Evolutionary conservation across 768 basidiomycete genomes (phyloP).

Genomic region (Cyclocybe cylindracea): DNA sequence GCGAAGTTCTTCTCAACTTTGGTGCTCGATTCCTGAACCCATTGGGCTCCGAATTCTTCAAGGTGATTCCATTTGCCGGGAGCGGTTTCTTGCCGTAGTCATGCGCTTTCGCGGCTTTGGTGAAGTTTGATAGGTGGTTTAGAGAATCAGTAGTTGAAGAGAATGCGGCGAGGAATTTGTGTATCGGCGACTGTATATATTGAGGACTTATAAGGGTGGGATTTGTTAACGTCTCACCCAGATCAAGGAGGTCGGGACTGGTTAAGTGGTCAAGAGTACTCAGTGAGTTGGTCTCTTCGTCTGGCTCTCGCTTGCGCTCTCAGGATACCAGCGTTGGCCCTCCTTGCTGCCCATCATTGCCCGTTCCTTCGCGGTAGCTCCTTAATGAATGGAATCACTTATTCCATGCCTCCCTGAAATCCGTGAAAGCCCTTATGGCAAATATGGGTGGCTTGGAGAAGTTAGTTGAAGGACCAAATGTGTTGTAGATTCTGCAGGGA

Average conservation of each 20-base stretch:
- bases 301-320: constrained; percentile 72
- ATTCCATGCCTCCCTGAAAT: constrained; percentile 71
- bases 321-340: constrained; percentile 38
- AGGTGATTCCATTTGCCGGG: constrained; percentile 84
- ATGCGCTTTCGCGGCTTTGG: constrained; percentile 62
- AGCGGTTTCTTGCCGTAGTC: constrained; percentile 68
- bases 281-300: constrained; percentile 56
- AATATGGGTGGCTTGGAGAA: constrained; percentile 84
- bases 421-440: constrained; percentile 51
- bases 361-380: constrained; percentile 85
- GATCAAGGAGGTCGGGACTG: constrained; percentile 80
- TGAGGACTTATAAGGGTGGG: constrained; percentile 1
- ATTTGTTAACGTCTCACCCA: constrained; percentile 55
- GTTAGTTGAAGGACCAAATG: constrained; percentile 80
- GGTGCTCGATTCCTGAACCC: constrained; percentile 71
- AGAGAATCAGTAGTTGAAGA: constrained; percentile 80
- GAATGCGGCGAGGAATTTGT: constrained; percentile 87
- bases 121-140: constrained; percentile 73
- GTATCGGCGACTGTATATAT: constrained; percentile 70
- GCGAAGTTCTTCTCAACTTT: constrained; percentile 61
- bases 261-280: constrained; percentile 90
- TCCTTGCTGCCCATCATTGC: constrained; percentile 77
- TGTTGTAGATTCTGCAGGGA: no score
- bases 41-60: constrained; percentile 61
- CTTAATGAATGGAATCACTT: no score